Evolutionary conservation across 148 eudicot species (phyloP).

Genomic region (Cornus suecica): DNA sequence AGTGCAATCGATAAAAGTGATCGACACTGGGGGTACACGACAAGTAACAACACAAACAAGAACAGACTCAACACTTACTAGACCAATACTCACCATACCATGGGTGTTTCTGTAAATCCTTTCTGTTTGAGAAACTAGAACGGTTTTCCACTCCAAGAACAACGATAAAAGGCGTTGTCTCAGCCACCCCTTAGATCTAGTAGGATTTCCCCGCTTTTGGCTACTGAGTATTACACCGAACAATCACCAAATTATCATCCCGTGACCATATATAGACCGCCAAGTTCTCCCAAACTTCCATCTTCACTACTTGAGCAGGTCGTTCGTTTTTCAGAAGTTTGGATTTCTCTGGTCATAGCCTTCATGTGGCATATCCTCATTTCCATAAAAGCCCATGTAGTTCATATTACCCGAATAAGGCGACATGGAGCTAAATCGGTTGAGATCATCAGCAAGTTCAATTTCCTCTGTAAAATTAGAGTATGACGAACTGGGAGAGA

Average conservation of each 20-base stretch:
- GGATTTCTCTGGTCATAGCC: conserved; percentile 45
- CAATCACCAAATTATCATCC: conserved; percentile 17
- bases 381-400: conserved; percentile 48
- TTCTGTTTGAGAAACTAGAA: not conserved
- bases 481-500: conserved; percentile 63
- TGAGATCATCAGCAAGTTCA: conserved; percentile 49
- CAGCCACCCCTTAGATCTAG: conserved; percentile 26
- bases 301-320: conserved; percentile 17
- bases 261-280: conserved; percentile 18
- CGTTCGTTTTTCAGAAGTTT: conserved; percentile 30
- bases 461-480: conserved; percentile 66
- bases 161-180: conserved; percentile 58
- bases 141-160: conserved; percentile 30
- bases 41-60: not conserved
- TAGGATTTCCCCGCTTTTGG: conserved; percentile 1
- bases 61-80: conserved; percentile 5
- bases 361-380: conserved; percentile 35
- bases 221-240: conserved; percentile 5
- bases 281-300: conserved; percentile 19
- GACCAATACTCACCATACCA: conserved; percentile 4
- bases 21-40: conserved; percentile 4
- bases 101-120: not conserved
- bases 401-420: conserved; percentile 38
- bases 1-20: conserved; percentile 28
- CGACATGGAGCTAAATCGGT: conserved; percentile 44